phyloP scores from a whole-genome alignment of 495 filamentous ascomycete genomes.

The Glonium stellatum region DNA sequence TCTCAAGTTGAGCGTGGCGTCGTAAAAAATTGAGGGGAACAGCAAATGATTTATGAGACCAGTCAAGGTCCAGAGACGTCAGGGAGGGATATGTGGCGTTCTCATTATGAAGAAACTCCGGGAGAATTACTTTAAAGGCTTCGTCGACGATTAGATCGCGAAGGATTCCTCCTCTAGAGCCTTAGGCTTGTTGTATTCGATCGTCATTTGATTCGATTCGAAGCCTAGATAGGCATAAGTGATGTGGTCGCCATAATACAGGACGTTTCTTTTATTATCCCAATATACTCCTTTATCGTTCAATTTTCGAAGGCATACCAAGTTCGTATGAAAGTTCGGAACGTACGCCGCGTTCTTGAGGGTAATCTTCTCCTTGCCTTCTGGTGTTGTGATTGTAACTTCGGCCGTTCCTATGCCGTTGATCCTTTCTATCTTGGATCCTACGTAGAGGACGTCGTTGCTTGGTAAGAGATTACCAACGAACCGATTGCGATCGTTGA shows the following conservation, averaged over 20 bases:
- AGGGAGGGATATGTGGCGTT: too few relatives aligned
- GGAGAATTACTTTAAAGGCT: too few relatives aligned
- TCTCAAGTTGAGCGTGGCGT: too few relatives aligned
- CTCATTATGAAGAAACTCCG: too few relatives aligned
- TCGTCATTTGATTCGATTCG: too few relatives aligned
- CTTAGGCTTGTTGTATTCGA: too few relatives aligned
- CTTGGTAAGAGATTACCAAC: neutral
- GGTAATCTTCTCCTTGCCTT: neutral
- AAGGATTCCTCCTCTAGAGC: too few relatives aligned
- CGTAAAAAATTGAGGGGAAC: too few relatives aligned
- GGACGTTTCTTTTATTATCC: neutral
- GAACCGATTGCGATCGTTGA: neutral
- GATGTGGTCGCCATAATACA: neutral
- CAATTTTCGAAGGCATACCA: neutral
- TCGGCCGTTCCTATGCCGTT: neutral
- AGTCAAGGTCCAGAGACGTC: too few relatives aligned
- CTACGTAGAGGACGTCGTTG: neutral
- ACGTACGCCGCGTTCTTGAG: neutral
- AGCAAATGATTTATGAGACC: too few relatives aligned
- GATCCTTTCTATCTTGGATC: neutral
- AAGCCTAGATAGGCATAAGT: too few relatives aligned
- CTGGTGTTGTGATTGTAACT: neutral
- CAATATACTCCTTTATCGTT: neutral
- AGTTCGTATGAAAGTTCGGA: neutral
- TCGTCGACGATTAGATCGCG: too few relatives aligned